A percentile compares a stretch with the other conserved stretches of the same genome.
Conservation (phyloP, 768 basidiomycete genomes). For the Astraeus odoratus region DNA sequence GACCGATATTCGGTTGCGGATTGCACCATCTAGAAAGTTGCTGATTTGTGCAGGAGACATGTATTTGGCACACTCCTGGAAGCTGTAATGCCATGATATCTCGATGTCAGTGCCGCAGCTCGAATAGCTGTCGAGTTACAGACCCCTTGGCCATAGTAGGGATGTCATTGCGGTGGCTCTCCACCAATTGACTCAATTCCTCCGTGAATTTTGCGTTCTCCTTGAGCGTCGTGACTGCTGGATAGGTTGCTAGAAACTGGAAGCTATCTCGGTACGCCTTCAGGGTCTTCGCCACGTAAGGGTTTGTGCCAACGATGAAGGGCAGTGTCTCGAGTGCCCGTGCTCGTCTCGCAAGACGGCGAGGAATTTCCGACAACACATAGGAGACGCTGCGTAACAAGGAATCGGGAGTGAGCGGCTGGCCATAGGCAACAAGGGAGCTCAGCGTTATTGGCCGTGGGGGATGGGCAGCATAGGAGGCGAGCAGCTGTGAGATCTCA, state of each 20-base stretch:
- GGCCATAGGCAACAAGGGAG: conserved; percentile 68
- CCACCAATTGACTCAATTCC: conserved; percentile 64
- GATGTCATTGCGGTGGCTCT: conserved; percentile 79
- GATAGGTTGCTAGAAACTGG: conserved; percentile 58
- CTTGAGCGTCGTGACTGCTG: conserved; percentile 54
- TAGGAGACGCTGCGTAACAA: conserved; percentile 70
- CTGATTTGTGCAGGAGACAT: conserved; percentile 76
- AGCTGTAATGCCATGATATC: conserved; percentile 37
- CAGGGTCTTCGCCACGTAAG: conserved; percentile 69
- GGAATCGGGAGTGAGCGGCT: conserved; percentile 63
- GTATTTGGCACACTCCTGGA: conserved; percentile 81
- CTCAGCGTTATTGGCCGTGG: conserved; percentile 68
- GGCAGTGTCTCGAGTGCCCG: conserved; percentile 70
- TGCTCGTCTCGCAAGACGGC: conserved; percentile 68
- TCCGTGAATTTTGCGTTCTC: conserved; percentile 67
- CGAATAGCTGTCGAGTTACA: conserved; percentile 13
- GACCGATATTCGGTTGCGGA: conserved; percentile 81
- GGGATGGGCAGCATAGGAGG: conserved; percentile 54
- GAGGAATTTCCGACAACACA: conserved; percentile 69
- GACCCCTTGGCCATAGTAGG: conserved; percentile 89
- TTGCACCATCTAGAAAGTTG: conserved; percentile 75
- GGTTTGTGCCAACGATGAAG: conserved; percentile 87
- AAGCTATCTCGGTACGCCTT: conserved; percentile 67
- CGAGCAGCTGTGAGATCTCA: conserved; percentile 53
- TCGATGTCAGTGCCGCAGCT: background rate